Base-by-base conservation (phyloP, 2,329 filamentous ascomycete species). In the Sclerotinia subarctica region DNA sequence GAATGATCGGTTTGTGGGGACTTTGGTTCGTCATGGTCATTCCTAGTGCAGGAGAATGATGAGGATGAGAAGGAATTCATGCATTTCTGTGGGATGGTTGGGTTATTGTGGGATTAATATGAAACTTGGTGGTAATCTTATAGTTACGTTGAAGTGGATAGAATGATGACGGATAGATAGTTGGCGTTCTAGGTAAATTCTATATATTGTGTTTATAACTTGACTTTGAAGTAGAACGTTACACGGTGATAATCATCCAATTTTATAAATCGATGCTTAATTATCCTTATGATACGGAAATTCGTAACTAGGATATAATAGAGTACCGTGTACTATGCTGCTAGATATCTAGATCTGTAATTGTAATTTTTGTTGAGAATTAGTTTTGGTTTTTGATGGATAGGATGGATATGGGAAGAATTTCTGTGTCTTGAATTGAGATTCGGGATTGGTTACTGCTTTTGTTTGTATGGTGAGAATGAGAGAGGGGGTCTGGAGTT, bases 1-100 rank as follows among this genome's bases (percentile, higher is more conserved):
- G 32, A 64, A 68, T 38, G 66, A 68, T 64, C 66, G 66, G 19
- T 68, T 68, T 44, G n/a, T 68, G 26, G 58, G 66, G 7, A 62
- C 65, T 11, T 46, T 67, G 47, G 44, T 67, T 29, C 52, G 65
- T 53, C 65, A 67, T 35, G 63, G 63, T 0, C 52, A 65, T 65
- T 56, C 38, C 49, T 65, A 56, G 52, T 8, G 35, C 10, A 38
- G 35, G 35, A 38, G 26, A 6, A 49, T 21, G 19, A 7, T 21
- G 21, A 10, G 24, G 38, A 13, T 13, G 15, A 42, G 19, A 11
- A 35, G 29, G 24, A 4, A 24, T 32, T n/a, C 5, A 15, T 7
- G 13, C 5, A 5, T n/a, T 56, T n/a, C 5, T 35, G 1, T 4
- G 19, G 10, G 7, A 15, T 13, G 29, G 8, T 35, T 35, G 11